Base-by-base conservation (phyloP, 2,329 filamentous ascomycete genomes). In the Clonostachys rhizophaga region DNA sequence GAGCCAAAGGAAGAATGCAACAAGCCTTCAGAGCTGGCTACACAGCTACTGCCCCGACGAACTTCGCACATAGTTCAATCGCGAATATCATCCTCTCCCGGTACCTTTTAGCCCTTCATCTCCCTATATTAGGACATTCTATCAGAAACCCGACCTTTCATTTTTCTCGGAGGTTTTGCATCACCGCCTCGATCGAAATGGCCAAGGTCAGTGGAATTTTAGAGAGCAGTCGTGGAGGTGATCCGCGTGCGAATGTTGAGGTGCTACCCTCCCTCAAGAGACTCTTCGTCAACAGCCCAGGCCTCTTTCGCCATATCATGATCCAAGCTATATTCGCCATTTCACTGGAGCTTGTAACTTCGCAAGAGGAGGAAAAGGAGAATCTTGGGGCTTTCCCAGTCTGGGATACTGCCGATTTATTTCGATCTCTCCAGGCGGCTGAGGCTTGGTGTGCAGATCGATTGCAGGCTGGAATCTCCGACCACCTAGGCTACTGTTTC, bases 41-140 rank as follows among this genome's bases (percentile, higher is more conserved):
- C 17, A 40, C 17, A 17, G 30, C 20, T 17, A 40, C 18, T 17
- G 16, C 9, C 37, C 2, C 10, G 13, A 46, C 11, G 40, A 41
- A 14, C 37, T 13, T 17, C 6, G 35, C 40, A 14, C 18, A 47
- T 11, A n/a, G 12, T 17, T 11, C 24, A 12, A 20, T 44, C 7
- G 11, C 41, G 10, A 36, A 44, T 16, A 24, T 43, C 11, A 18
- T 43, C 9, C 12, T 49, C 9, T 42, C 35, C 11, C 41, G 41
- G 5, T 48, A 48, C 17, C 36, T 45, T 16, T 33, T 48, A 11
- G 47, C 47, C 10, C 16, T 48, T 5, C 47, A 48, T 37, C 36
- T 48, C 12, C 47, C 47, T 4, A 16, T 42, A 7, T 37, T 48
- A 5, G 47, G 42, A 5, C 35, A 18, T 11, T 20, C 13, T 5